phyloP scores from a whole-genome alignment of 306 rosid species.

The Trifolium repens region DNA sequence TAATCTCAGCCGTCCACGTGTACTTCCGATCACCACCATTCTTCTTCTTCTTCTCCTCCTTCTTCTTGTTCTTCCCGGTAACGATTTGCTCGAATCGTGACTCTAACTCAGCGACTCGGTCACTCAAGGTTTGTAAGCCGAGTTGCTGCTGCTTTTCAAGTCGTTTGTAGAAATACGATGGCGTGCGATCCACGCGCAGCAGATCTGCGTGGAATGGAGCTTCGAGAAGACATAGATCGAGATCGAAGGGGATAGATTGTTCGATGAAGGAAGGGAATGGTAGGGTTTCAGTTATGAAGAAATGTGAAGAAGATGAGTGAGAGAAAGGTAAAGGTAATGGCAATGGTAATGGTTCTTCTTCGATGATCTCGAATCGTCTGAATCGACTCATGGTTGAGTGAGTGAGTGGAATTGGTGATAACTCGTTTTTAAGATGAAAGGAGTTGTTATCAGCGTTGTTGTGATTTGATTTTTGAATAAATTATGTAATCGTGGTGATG shows the following conservation, averaged over 20 bases:
- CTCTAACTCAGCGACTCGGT: conserved; percentile 73
- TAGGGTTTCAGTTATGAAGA: conserved; percentile 48
- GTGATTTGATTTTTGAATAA: background rate
- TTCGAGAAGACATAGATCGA: conserved; percentile 47
- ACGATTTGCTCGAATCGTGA: conserved; percentile 66
- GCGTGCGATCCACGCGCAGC: conserved; percentile 48
- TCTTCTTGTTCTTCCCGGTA: conserved; percentile 35
- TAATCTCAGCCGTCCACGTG: conserved; percentile 84
- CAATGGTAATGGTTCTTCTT: conserved; percentile 45
- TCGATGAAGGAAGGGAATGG: conserved; percentile 60
- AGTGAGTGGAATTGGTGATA: conserved; percentile 38
- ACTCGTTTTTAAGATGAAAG: conserved; percentile 3
- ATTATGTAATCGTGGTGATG: background rate
- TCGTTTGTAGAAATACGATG: conserved; percentile 48
- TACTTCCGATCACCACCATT: conserved; percentile 67
- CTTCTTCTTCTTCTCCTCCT: background rate
- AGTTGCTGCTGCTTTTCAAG: conserved; percentile 46
- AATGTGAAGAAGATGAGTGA: conserved; percentile 31
- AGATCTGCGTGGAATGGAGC: conserved; percentile 61
- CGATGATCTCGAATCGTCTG: conserved; percentile 60
- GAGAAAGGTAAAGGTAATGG: conserved; percentile 36
- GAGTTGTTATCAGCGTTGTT: background rate
- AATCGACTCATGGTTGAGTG: conserved; percentile 61
- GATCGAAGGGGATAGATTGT: conserved; percentile 40
- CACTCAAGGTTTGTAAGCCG: conserved; percentile 58